Percentiles rank a stretch among this genome's conserved stretches.
Conservation (phyloP, 805 yeast genomes). For the Schizosaccharomyces octosporus region DNA sequence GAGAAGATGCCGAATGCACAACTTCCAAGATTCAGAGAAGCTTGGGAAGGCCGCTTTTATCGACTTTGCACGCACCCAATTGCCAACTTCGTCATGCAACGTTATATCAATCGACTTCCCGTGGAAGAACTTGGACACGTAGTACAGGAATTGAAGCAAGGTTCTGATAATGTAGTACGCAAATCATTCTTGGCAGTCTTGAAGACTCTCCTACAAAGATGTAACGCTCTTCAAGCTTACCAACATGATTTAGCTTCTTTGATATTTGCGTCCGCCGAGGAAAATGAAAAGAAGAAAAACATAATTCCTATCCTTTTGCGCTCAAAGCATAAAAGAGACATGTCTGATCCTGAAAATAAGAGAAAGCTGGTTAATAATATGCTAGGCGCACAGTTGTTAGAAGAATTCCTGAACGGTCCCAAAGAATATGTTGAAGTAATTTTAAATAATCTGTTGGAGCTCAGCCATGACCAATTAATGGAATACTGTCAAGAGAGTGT, state of each 20-base stretch:
- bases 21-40: slow-evolving; percentile 37
- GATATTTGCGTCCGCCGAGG: not conserved
- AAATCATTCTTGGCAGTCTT: not conserved
- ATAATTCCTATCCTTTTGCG: not conserved
- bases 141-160: not conserved
- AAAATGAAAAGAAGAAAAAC: not conserved
- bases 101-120: not conserved
- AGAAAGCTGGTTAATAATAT: not conserved
- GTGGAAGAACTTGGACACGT: not conserved
- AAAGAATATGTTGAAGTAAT: not conserved
- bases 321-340: not conserved
- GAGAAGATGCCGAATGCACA: slow-evolving; percentile 39
- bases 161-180: not conserved
- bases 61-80: slow-evolving; percentile 19
- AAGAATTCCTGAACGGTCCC: not conserved
- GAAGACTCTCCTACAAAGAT: not conserved
- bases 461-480: not conserved
- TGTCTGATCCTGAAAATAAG: not conserved
- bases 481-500: slow-evolving; percentile 3
- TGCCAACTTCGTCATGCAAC: slow-evolving; percentile 1
- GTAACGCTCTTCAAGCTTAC: not conserved
- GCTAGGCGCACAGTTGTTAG: not conserved
- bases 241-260: not conserved
- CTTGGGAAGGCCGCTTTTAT: slow-evolving; percentile 48
- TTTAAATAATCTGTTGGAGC: not conserved